Conservation (phyloP, 2,329 filamentous ascomycete genomes). For the Xylaria sp. region DNA sequence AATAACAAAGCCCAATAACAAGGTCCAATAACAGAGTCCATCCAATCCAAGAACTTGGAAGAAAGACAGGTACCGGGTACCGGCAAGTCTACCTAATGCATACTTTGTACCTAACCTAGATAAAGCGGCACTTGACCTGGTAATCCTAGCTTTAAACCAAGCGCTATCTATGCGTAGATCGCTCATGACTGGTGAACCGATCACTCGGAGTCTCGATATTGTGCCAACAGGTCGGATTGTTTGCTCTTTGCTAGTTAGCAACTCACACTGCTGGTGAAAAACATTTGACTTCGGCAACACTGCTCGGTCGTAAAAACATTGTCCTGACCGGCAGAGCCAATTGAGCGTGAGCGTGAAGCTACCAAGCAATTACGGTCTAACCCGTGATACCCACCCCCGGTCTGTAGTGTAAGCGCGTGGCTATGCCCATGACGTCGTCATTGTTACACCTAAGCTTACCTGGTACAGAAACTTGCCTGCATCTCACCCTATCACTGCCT, state of each 20-base stretch:
- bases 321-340: background rate
- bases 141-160: background rate
- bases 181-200: background rate
- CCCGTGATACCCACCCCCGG: background rate
- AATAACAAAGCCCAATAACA: background rate
- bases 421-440: constrained; percentile 38
- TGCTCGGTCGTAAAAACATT: background rate
- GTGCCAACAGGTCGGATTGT: no score
- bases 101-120: background rate
- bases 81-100: constrained; percentile 7
- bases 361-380: background rate
- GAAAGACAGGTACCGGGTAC: constrained; percentile 10
- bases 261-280: background rate
- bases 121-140: background rate
- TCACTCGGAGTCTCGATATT: background rate
- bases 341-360: background rate
- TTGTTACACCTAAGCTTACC: background rate
- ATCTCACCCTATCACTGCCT: background rate
- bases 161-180: constrained; percentile 5
- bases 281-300: background rate
- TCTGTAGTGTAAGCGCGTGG: constrained; percentile 27
- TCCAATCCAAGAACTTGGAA: background rate
- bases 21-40: background rate
- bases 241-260: background rate
- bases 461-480: background rate